A percentile compares a stretch with the other conserved stretches of the same genome.
phyloP scores from a whole-genome alignment of 345 rosid species.

The Luvunga scandens region DNA sequence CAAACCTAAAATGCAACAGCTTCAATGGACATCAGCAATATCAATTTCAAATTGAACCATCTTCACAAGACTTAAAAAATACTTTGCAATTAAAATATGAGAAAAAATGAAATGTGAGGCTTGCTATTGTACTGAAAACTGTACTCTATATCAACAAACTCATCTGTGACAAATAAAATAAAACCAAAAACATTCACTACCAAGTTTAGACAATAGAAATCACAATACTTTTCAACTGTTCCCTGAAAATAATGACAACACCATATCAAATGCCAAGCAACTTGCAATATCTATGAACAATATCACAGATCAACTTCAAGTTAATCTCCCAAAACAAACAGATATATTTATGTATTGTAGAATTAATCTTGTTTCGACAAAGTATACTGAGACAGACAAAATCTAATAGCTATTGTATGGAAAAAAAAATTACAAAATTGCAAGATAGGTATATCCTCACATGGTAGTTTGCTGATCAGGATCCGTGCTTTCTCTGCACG shows the following conservation, averaged over 20 bases:
- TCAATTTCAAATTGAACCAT: not conserved
- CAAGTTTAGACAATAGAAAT: not conserved
- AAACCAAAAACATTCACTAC: not conserved
- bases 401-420: not conserved
- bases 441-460: constrained; percentile 40
- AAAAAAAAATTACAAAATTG: not conserved
- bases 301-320: not conserved
- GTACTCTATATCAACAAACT: not conserved
- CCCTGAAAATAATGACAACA: not conserved
- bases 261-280: not conserved
- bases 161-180: not conserved
- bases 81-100: not conserved
- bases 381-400: not conserved
- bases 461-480: constrained; percentile 67
- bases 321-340: not conserved
- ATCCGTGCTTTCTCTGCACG: constrained; percentile 93
- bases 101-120: not conserved
- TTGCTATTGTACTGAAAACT: not conserved
- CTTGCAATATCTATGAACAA: not conserved
- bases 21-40: not conserved
- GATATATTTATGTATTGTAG: not conserved
- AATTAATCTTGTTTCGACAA: not conserved
- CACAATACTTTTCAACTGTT: not conserved
- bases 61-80: not conserved
- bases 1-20: not conserved